These are phyloP conservation scores for Colletotrichum theobromicola DNA, from an alignment of 2,329 filamentous ascomycete species.

Conservation along the genomic window DNA sequence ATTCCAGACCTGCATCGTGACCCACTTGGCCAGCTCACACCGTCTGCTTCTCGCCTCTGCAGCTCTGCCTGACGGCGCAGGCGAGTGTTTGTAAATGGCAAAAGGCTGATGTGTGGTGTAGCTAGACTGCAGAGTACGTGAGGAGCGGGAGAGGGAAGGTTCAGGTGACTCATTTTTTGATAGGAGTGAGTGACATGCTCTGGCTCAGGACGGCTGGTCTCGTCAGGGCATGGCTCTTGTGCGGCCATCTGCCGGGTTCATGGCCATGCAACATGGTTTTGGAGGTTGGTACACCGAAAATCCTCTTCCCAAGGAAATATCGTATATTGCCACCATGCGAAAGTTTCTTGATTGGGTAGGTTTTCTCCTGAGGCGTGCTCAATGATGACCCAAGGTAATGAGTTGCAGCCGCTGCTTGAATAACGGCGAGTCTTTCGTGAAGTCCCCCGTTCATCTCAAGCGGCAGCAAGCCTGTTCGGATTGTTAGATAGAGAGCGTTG, in stretches of 20 bases:
- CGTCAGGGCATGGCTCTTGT: neutral
- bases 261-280: neutral
- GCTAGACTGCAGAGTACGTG: neutral
- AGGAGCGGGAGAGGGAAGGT: neutral
- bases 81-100: neutral
- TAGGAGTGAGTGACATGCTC: neutral
- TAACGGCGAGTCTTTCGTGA: neutral
- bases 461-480: neutral
- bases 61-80: neutral
- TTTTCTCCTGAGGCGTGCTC: neutral
- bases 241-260: neutral
- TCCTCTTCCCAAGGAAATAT: neutral
- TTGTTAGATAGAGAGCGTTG: neutral
- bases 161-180: neutral
- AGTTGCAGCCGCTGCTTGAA: neutral
- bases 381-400: accelerated
- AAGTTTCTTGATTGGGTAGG: neutral
- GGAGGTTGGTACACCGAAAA: neutral
- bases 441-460: neutral
- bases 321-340: no score
- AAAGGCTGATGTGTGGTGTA: neutral
- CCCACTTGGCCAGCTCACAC: constrained; percentile 8
- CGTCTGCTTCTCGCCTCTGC: neutral
- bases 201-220: neutral
- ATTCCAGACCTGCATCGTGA: constrained; percentile 7